These are phyloP conservation scores for Talaromyces sp. DNA, from an alignment of 2,329 filamentous ascomycete genomes.

Conservation along the genomic window DNA sequence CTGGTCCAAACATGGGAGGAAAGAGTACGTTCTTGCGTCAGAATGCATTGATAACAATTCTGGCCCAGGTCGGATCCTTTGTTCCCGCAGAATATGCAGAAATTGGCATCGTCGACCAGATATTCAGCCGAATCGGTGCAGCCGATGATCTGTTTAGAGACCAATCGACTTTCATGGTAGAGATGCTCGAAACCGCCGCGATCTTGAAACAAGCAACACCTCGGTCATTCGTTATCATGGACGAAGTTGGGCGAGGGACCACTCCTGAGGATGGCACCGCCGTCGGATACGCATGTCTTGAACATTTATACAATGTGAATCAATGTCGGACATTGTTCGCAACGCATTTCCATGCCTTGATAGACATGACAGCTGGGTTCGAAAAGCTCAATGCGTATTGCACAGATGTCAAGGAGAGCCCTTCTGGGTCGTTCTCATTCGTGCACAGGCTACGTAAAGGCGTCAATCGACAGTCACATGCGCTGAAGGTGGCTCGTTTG, in stretches of 20 bases:
- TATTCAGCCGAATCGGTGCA: slow-evolving; percentile 89
- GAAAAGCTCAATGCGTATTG: slow-evolving; percentile 71
- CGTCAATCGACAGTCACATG: slow-evolving; percentile 83
- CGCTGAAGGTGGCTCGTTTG: slow-evolving; percentile 86
- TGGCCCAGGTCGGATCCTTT: slow-evolving; percentile 89
- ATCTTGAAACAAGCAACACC: slow-evolving; percentile 83
- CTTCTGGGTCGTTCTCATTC: slow-evolving; percentile 71
- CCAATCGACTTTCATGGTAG: slow-evolving; percentile 98
- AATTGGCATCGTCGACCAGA: slow-evolving; percentile 88
- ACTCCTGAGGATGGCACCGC: slow-evolving; percentile 89
- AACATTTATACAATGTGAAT: slow-evolving; percentile 77
- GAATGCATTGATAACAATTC: slow-evolving; percentile 88
- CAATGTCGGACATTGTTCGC: slow-evolving; percentile 81
- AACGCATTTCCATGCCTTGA: slow-evolving; percentile 86
- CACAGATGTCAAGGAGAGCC: slow-evolving; percentile 79
- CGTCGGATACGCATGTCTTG: slow-evolving; percentile 81
- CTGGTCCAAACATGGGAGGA: slow-evolving; percentile 95
- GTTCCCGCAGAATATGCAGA: slow-evolving; percentile 85
- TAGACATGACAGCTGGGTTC: slow-evolving; percentile 66
- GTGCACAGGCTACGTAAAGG: slow-evolving; percentile 77
- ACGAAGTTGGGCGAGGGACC: slow-evolving; percentile 92
- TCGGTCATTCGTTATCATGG: slow-evolving; percentile 93
- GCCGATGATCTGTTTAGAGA: slow-evolving; percentile 93
- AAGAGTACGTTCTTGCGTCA: slow-evolving; percentile 96
- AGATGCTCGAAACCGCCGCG: slow-evolving; percentile 94